phyloP scores from a whole-genome alignment of 345 rosid genomes.

The Orychophragmus violaceus region DNA sequence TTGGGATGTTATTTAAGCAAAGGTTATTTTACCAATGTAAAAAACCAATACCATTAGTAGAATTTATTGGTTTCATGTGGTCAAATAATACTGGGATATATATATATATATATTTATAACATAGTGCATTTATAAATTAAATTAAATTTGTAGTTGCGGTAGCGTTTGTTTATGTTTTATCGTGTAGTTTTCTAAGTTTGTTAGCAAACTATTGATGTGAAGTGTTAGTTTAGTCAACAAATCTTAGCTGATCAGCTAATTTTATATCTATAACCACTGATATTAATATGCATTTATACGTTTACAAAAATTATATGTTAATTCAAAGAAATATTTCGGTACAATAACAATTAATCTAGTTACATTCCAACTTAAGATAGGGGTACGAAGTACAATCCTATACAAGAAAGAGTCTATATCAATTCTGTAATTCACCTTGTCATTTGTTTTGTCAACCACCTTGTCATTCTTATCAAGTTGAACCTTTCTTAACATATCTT shows the following conservation, averaged over 20 bases:
- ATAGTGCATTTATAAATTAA: not conserved
- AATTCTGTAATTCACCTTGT: not conserved
- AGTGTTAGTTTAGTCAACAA: not conserved
- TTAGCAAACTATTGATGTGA: not conserved
- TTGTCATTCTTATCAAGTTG: slow-evolving; percentile 10
- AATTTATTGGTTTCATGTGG: not conserved
- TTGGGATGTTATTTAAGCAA: too few relatives aligned
- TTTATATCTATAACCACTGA: not conserved
- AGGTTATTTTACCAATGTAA: too few relatives aligned
- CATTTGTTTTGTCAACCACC: not conserved
- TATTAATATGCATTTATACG: not conserved
- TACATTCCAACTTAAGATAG: too few relatives aligned
- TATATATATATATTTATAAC: too few relatives aligned
- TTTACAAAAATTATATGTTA: not conserved
- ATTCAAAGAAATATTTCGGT: not conserved
- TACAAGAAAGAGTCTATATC: slow-evolving; percentile 3
- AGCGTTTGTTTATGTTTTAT: not conserved
- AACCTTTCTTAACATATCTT: not conserved
- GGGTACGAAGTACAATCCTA: too few relatives aligned
- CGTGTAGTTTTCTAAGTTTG: not conserved
- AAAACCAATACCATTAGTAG: too few relatives aligned
- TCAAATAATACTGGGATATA: too few relatives aligned
- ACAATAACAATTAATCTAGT: not conserved
- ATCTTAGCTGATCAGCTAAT: not conserved
- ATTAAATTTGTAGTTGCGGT: not conserved